phyloP scores from a whole-genome alignment of 306 rosid species.

The Trichosanthes truncata region DNA sequence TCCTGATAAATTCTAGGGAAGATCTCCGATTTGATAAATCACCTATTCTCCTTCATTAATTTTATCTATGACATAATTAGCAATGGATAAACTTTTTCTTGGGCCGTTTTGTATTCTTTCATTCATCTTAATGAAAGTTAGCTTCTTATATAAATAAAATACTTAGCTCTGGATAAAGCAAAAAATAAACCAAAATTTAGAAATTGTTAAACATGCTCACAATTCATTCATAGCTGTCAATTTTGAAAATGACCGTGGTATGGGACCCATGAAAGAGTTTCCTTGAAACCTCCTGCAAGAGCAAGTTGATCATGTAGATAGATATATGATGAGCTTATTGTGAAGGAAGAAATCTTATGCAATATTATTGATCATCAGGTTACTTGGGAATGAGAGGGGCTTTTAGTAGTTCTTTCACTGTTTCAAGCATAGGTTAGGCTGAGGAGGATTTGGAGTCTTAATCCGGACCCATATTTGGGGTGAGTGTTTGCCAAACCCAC shows the following conservation, averaged over 20 bases:
- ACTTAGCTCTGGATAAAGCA: constrained; percentile 10
- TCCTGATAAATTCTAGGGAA: constrained; percentile 45
- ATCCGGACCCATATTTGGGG: too few relatives aligned
- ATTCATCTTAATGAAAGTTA: neutral
- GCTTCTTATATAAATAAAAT: neutral
- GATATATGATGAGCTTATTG: neutral
- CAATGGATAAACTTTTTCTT: neutral
- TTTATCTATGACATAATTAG: constrained; percentile 8
- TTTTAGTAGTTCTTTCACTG: too few relatives aligned
- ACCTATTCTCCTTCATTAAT: constrained; percentile 39
- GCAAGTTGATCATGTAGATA: neutral
- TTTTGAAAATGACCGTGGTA: constrained; percentile 56
- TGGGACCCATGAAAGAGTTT: constrained; percentile 55
- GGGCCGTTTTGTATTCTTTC: neutral
- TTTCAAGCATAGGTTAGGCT: too few relatives aligned
- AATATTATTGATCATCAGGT: neutral
- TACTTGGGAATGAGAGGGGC: neutral
- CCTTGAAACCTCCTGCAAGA: constrained; percentile 63
- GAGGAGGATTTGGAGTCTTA: too few relatives aligned
- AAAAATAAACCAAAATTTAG: neutral
- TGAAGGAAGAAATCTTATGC: neutral
- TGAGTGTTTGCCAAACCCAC: too few relatives aligned
- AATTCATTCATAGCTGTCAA: constrained; percentile 49
- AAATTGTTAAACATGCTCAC: constrained; percentile 31
- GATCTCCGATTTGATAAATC: constrained; percentile 52